These are phyloP conservation scores for Alternaria ethzedia DNA, from an alignment of 2,329 filamentous ascomycete species.

Conservation along the genomic window DNA sequence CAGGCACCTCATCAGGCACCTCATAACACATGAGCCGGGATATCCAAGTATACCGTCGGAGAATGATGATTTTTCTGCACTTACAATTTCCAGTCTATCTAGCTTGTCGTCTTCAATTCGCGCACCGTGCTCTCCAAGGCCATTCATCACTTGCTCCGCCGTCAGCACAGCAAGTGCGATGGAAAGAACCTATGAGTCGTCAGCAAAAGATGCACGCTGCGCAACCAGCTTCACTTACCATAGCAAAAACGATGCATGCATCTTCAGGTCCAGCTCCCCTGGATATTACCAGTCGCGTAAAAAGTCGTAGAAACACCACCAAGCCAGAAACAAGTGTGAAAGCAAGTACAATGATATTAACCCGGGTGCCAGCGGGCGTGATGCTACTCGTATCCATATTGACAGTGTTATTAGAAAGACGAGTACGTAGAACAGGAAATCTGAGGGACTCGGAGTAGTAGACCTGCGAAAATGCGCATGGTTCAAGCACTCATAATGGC, in stretches of 20 bases:
- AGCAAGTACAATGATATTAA: conserved; percentile 38
- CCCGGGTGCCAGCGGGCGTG: conserved; percentile 39
- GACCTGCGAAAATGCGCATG: conserved; percentile 1
- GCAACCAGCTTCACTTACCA: conserved; percentile 27
- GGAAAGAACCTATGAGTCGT: conserved; percentile 27
- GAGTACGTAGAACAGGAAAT: conserved; percentile 8
- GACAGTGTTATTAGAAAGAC: neutral
- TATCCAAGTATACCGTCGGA: neutral
- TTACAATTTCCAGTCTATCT: conserved; percentile 18
- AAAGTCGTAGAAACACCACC: conserved; percentile 39
- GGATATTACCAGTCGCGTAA: conserved; percentile 35
- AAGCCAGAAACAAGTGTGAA: conserved; percentile 42
- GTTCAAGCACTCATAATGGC: conserved; percentile 1
- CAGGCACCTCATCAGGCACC: neutral
- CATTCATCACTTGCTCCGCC: conserved; percentile 39
- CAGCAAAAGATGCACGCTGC: neutral
- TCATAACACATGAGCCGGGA: neutral
- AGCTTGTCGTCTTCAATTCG: conserved; percentile 17
- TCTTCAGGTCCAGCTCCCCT: conserved; percentile 38
- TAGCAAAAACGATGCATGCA: conserved; percentile 38
- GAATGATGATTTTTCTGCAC: neutral
- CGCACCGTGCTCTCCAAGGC: conserved; percentile 33
- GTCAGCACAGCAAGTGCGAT: conserved; percentile 37
- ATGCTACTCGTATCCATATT: conserved; percentile 15
- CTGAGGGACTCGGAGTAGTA: neutral